Percentiles rank a stretch among this genome's conserved stretches.
These are phyloP conservation scores for Rubia tinctorum DNA, from an alignment of 305 asterid genomes.

Conservation along the genomic window DNA sequence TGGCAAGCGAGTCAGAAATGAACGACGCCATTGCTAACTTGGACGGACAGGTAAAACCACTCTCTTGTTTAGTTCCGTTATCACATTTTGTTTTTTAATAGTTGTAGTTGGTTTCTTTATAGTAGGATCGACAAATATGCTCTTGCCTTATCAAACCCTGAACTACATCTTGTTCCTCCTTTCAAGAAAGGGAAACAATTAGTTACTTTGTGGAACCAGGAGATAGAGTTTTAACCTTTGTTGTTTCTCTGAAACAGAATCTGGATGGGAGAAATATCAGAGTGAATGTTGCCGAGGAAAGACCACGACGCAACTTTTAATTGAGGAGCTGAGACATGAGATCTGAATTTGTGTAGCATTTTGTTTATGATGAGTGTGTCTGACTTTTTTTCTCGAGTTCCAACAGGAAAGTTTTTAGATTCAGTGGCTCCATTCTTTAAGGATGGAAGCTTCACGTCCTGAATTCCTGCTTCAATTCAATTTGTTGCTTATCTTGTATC, in stretches of 20 bases:
- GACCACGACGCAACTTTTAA: slow-evolving; percentile 54
- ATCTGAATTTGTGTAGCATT: background rate
- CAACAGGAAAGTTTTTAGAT: background rate
- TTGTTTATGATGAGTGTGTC: background rate
- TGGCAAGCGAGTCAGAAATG: slow-evolving; percentile 77
- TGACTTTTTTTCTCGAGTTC: background rate
- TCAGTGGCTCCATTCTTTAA: background rate
- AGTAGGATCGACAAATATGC: too few relatives aligned
- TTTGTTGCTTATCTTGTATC: slow-evolving; percentile 5
- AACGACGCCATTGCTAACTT: slow-evolving; percentile 82
- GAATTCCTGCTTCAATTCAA: background rate
- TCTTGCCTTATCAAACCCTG: background rate
- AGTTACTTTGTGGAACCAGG: background rate
- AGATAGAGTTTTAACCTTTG: background rate
- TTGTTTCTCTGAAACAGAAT: slow-evolving; percentile 41
- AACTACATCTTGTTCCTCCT: background rate
- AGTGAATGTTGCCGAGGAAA: slow-evolving; percentile 71
- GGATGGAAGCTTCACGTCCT: slow-evolving; percentile 2
- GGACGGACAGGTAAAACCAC: slow-evolving; percentile 67
- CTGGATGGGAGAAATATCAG: slow-evolving; percentile 78
- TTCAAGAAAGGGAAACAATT: background rate
- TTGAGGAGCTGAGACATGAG: slow-evolving; percentile 13
- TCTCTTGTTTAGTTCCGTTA: background rate
- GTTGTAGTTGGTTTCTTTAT: too few relatives aligned
- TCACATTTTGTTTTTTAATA: too few relatives aligned